A percentile compares a stretch with the other conserved stretches of the same genome.
These are phyloP conservation scores for Conoideocrella luteorostrata DNA, from an alignment of 2,329 filamentous ascomycete genomes.

Conservation along the genomic window DNA sequence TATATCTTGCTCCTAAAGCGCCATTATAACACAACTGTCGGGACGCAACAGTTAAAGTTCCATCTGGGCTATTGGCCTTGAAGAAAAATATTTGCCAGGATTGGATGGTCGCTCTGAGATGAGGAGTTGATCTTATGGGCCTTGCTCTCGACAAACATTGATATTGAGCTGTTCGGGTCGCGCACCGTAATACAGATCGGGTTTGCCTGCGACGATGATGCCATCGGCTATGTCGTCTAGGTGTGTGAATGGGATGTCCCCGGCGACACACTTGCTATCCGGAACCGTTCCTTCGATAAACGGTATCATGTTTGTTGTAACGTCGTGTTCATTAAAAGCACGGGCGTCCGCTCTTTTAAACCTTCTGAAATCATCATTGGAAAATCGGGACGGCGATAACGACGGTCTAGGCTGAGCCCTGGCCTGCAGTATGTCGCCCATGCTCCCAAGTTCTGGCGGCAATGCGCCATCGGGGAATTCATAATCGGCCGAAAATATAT, in stretches of 20 bases:
- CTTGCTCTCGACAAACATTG: slow-evolving; percentile 14
- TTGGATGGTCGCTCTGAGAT: slow-evolving; percentile 22
- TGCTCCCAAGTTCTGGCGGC: slow-evolving; percentile 13
- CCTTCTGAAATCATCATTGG: slow-evolving; percentile 21
- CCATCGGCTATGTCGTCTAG: slow-evolving; percentile 29
- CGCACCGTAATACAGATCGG: slow-evolving; percentile 29
- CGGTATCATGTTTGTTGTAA: slow-evolving; percentile 24
- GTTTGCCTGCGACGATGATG: slow-evolving; percentile 21
- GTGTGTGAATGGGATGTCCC: slow-evolving; percentile 26
- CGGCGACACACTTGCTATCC: slow-evolving; percentile 17
- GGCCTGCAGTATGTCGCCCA: slow-evolving; percentile 13
- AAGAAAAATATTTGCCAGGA: slow-evolving; percentile 34
- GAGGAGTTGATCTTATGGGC: slow-evolving; percentile 26
- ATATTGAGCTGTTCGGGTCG: slow-evolving; percentile 22
- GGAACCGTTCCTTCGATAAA: slow-evolving; percentile 21
- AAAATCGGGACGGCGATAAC: slow-evolving; percentile 30
- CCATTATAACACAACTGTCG: slow-evolving; percentile 30
- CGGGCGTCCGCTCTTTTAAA: slow-evolving; percentile 22
- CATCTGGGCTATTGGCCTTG: slow-evolving; percentile 29
- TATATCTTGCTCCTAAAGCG: slow-evolving; percentile 26
- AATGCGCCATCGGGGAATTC: slow-evolving; percentile 12
- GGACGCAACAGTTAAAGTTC: slow-evolving; percentile 12
- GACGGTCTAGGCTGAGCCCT: slow-evolving; percentile 17
- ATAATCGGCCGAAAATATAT: slow-evolving; percentile 12
- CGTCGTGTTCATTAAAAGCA: slow-evolving; percentile 28